These are phyloP conservation scores for Saccharomycopsis javanensis DNA, from an alignment of 805 yeast genomes.

Conservation along the genomic window DNA sequence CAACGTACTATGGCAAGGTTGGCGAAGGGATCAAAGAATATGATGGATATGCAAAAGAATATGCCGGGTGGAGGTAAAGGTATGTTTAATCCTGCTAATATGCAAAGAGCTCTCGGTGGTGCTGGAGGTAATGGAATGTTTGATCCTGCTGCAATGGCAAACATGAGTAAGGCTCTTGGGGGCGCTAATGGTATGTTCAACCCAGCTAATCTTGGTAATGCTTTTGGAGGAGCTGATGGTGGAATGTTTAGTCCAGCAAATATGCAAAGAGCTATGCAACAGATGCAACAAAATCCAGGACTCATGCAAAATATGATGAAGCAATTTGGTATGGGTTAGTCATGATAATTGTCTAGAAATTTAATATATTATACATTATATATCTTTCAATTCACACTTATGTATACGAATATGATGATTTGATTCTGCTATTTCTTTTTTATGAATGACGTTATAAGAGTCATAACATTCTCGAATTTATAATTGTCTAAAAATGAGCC, in stretches of 20 bases:
- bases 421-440: not conserved
- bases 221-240: conserved; percentile 39
- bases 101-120: conserved; percentile 31
- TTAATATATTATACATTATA: no score
- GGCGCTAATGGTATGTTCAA: conserved; percentile 21
- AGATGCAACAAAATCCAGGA: conserved; percentile 60
- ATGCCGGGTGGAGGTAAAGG: conserved; percentile 45
- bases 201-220: conserved; percentile 22
- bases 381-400: not conserved
- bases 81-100: conserved; percentile 30
- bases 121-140: not conserved
- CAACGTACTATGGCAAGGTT: conserved; percentile 84
- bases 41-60: conserved; percentile 36
- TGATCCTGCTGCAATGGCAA: not conserved
- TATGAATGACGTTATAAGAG: no score
- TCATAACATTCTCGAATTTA: not conserved
- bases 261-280: conserved; percentile 47
- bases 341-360: no score
- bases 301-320: conserved; percentile 61
- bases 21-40: conserved; percentile 39
- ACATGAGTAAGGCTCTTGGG: not conserved
- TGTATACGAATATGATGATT: not conserved
- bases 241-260: conserved; percentile 31
- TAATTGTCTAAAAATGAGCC: no score
- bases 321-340: conserved; percentile 33